Conservation (phyloP, 1,284 basidiomycete species). For the Sporisorium reilianum region DNA sequence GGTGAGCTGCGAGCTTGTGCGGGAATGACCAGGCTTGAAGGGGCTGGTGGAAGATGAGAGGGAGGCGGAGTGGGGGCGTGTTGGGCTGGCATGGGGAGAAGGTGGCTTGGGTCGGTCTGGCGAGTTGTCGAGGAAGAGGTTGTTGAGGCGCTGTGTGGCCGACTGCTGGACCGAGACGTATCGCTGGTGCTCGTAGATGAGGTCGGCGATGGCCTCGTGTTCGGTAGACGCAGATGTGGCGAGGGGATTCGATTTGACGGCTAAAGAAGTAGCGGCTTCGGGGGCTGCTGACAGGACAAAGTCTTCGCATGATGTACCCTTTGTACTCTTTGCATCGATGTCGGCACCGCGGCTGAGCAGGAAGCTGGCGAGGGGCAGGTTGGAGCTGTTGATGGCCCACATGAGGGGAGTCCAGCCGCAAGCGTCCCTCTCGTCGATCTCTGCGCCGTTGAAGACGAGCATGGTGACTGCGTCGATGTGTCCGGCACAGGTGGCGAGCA, state of each 20-base stretch:
- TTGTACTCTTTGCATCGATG: slow-evolving; percentile 53
- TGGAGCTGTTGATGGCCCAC: slow-evolving; percentile 87
- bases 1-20: slow-evolving; percentile 37
- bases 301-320: slow-evolving; percentile 61
- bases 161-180: slow-evolving; percentile 41
- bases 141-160: slow-evolving; percentile 41
- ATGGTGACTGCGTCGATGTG: slow-evolving; percentile 61
- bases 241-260: neutral
- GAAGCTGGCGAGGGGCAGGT: slow-evolving; percentile 90
- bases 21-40: slow-evolving; percentile 39
- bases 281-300: slow-evolving; percentile 60
- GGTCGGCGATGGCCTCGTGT: slow-evolving; percentile 56
- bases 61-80: slow-evolving; percentile 8
- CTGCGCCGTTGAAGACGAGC: slow-evolving; percentile 54
- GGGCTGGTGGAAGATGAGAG: slow-evolving; percentile 19
- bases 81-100: slow-evolving; percentile 18
- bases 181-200: slow-evolving; percentile 60
- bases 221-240: slow-evolving; percentile 25
- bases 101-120: slow-evolving; percentile 15
- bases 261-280: slow-evolving; percentile 21
- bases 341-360: slow-evolving; percentile 84
- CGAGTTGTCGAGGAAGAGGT: slow-evolving; percentile 33
- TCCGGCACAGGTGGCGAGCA: slow-evolving; percentile 57
- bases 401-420: slow-evolving; percentile 94
- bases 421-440: slow-evolving; percentile 59